Conservation (phyloP, 1,284 basidiomycete genomes). For the Megacollybia platyphylla region DNA sequence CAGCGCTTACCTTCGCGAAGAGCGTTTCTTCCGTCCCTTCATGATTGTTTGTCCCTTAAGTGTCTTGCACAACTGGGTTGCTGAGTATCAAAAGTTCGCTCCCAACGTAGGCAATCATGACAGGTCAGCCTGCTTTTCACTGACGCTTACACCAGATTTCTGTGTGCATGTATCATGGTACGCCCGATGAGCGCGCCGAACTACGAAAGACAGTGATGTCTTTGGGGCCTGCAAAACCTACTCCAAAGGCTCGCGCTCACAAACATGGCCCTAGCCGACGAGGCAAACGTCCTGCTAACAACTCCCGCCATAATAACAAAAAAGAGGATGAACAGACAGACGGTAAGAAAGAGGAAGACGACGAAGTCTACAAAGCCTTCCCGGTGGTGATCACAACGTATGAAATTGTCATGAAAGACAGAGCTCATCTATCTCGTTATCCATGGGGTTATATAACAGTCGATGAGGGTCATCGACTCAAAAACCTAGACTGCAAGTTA, state of each 20-base stretch:
- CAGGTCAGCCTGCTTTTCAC: background rate
- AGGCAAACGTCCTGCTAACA: background rate
- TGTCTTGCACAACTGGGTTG: slow-evolving; percentile 86
- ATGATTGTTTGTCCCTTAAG: slow-evolving; percentile 87
- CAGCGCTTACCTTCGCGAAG: slow-evolving; percentile 76
- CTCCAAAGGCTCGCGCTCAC: slow-evolving; percentile 6
- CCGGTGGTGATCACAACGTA: slow-evolving; percentile 86
- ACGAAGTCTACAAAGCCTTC: slow-evolving; percentile 24
- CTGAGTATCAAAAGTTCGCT: slow-evolving; percentile 80
- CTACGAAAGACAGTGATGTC: slow-evolving; percentile 52
- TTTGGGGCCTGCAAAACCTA: slow-evolving; percentile 12
- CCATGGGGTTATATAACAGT: slow-evolving; percentile 92
- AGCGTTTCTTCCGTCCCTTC: slow-evolving; percentile 68
- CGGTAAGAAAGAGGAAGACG: slow-evolving; percentile 10
- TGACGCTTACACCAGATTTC: slow-evolving; percentile 45
- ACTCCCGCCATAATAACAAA: slow-evolving; percentile 1
- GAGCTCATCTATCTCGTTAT: slow-evolving; percentile 51
- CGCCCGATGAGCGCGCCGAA: slow-evolving; percentile 63
- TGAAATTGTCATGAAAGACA: slow-evolving; percentile 86
- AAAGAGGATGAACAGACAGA: slow-evolving; percentile 9
- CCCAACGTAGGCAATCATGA: slow-evolving; percentile 38
- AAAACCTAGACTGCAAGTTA: slow-evolving; percentile 85
- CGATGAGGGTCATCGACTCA: slow-evolving; percentile 90
- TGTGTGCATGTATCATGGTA: slow-evolving; percentile 84
- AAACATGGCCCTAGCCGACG: slow-evolving; percentile 2